These are phyloP conservation scores for Syncephalis plumigaleata DNA, from an alignment of 371 early-diverging fungal genomes.

Conservation along the genomic window DNA sequence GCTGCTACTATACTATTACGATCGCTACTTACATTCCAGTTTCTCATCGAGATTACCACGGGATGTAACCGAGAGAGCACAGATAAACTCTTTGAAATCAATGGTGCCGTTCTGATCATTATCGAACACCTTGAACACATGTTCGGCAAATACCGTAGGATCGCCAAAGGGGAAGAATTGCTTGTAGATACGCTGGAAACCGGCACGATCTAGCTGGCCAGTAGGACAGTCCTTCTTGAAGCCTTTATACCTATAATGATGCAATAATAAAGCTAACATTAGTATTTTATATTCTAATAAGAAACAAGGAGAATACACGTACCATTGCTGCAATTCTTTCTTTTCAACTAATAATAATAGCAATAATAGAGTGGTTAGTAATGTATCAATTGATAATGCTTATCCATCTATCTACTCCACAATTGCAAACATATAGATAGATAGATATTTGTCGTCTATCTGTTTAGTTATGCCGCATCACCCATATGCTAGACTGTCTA, in stretches of 20 bases:
- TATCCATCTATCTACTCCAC: no score
- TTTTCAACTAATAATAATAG: constrained; percentile 54
- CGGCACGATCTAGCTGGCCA: constrained; percentile 65
- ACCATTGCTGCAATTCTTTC: constrained; percentile 91
- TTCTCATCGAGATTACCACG: constrained; percentile 81
- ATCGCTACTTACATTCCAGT: constrained; percentile 39
- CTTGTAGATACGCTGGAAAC: constrained; percentile 88
- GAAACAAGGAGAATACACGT: no score
- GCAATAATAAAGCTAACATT: neutral
- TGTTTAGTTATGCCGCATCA: neutral
- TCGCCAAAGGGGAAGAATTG: constrained; percentile 96
- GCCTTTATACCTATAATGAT: constrained; percentile 64
- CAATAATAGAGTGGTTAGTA: no score
- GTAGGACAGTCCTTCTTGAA: constrained; percentile 84
- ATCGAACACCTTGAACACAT: constrained; percentile 83
- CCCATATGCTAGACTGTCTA: neutral
- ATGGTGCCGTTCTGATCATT: constrained; percentile 72
- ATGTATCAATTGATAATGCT: no score
- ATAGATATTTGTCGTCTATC: neutral
- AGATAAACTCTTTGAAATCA: constrained; percentile 86
- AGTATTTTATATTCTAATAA: no score
- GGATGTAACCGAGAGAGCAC: constrained; percentile 69
- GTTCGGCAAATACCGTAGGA: constrained; percentile 74
- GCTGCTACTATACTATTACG: neutral
- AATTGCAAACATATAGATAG: neutral